These are phyloP conservation scores for Termitomyces heimii DNA, from an alignment of 768 basidiomycete genomes.

Conservation along the genomic window DNA sequence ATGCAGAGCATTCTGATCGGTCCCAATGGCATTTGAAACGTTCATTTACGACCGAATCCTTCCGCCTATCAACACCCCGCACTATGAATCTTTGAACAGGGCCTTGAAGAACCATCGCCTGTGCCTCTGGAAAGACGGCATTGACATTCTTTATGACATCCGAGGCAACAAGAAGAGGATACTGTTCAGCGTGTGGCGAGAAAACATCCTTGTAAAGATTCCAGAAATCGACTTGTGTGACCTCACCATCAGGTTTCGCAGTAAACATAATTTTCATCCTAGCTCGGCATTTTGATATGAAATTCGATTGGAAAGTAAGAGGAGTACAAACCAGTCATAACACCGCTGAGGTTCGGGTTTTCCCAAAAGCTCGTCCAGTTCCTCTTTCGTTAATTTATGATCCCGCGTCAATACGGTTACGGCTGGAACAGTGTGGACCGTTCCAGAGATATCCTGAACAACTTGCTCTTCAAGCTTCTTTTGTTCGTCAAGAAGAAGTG, in stretches of 20 bases:
- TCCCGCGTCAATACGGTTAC: conserved; percentile 39
- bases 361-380: conserved; percentile 51
- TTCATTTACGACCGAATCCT: conserved; percentile 49
- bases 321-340: conserved; percentile 63
- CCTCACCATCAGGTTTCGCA: conserved; percentile 65
- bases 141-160: conserved; percentile 95
- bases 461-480: conserved; percentile 51
- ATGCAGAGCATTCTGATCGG: conserved; percentile 45
- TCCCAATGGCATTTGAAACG: conserved; percentile 79
- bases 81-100: conserved; percentile 79
- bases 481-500: conserved; percentile 65
- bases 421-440: conserved; percentile 53
- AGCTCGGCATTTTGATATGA: conserved; percentile 2
- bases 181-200: conserved; percentile 46
- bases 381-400: conserved; percentile 68
- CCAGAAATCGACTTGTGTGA: conserved; percentile 97
- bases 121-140: conserved; percentile 76
- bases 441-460: conserved; percentile 55
- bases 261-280: conserved; percentile 95
- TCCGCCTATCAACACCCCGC: conserved; percentile 71
- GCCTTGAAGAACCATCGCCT: conserved; percentile 79
- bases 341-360: conserved; percentile 74
- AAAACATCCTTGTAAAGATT: conserved; percentile 87
- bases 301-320: background rate
- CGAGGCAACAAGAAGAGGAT: conserved; percentile 71